Evolutionary conservation across 176 grass and related monocot genomes (phyloP).

Genomic region (Zoysia japonica): DNA sequence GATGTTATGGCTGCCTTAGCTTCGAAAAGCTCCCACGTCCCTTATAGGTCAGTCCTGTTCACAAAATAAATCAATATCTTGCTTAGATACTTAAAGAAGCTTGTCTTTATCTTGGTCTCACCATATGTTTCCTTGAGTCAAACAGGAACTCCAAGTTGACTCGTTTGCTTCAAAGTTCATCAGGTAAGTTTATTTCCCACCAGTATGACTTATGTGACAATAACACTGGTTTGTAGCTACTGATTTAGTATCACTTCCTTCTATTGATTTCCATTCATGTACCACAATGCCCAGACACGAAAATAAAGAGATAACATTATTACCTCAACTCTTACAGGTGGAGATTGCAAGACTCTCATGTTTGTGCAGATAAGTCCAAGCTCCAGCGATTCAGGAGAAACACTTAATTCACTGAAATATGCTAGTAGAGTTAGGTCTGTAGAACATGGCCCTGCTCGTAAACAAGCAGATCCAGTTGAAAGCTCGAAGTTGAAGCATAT

Average conservation of each 20-base stretch:
- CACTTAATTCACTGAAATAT: conserved; percentile 83
- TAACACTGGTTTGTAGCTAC: conserved; percentile 2
- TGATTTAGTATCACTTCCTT: conserved; percentile 11
- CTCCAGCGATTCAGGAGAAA: conserved; percentile 83
- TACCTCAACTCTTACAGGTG: conserved; percentile 56
- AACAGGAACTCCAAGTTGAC: conserved; percentile 97
- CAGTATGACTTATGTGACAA: neutral
- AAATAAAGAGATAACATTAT: neutral
- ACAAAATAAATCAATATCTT: conserved; percentile 6
- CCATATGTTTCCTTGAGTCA: conserved; percentile 26
- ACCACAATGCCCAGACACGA: conserved; percentile 14
- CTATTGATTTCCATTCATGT: conserved; percentile 10
- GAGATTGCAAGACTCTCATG: conserved; percentile 99
- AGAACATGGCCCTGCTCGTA: conserved; percentile 84
- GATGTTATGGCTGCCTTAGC: conserved; percentile 94
- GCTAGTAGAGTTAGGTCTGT: conserved; percentile 84
- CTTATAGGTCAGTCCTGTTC: conserved; percentile 66
- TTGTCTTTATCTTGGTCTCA: conserved; percentile 21
- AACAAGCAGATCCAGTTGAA: conserved; percentile 80
- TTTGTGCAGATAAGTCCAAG: conserved; percentile 95
- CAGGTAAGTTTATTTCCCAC: conserved; percentile 50
- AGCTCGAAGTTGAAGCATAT: conserved; percentile 90
- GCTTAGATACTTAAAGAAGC: conserved; percentile 25
- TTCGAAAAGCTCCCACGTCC: conserved; percentile 82
- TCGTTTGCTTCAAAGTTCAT: conserved; percentile 90